These are phyloP conservation scores for Pseudogymnoascus pannorum DNA, from an alignment of 2,329 filamentous ascomycete genomes.

Conservation along the genomic window DNA sequence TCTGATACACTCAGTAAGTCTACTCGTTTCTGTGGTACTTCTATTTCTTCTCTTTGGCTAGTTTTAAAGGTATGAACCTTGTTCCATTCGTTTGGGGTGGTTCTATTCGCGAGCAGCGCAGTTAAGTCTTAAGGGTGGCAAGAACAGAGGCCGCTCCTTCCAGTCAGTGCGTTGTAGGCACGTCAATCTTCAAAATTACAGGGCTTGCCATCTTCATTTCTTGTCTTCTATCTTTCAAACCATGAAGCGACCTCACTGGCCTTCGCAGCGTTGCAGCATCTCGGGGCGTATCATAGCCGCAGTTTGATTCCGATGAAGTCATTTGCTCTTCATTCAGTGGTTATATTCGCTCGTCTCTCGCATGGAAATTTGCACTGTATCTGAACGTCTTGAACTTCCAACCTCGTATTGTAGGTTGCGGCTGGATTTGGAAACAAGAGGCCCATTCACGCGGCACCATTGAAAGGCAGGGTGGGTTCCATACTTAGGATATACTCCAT, in stretches of 20 bases:
- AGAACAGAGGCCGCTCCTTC: neutral
- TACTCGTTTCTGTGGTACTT: neutral
- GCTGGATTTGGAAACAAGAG: neutral
- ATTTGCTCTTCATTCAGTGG: neutral
- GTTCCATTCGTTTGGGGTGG: neutral
- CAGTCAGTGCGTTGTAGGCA: neutral
- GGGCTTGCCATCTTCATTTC: neutral
- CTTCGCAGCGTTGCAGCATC: neutral
- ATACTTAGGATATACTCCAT: neutral
- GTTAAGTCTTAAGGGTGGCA: neutral
- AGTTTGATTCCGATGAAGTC: neutral
- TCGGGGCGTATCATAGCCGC: neutral
- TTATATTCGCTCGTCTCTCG: neutral
- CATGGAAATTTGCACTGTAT: neutral
- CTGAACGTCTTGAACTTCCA: neutral
- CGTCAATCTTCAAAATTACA: neutral
- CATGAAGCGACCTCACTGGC: neutral
- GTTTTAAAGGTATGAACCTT: neutral
- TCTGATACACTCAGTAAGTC: neutral
- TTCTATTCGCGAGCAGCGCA: neutral
- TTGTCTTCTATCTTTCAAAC: neutral
- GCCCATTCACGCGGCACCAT: neutral
- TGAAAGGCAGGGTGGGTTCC: neutral
- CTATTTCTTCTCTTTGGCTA: neutral
- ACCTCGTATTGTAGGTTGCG: neutral